Conservation (phyloP, 345 rosid genomes). For the Cardamine chenopodiifolia region DNA sequence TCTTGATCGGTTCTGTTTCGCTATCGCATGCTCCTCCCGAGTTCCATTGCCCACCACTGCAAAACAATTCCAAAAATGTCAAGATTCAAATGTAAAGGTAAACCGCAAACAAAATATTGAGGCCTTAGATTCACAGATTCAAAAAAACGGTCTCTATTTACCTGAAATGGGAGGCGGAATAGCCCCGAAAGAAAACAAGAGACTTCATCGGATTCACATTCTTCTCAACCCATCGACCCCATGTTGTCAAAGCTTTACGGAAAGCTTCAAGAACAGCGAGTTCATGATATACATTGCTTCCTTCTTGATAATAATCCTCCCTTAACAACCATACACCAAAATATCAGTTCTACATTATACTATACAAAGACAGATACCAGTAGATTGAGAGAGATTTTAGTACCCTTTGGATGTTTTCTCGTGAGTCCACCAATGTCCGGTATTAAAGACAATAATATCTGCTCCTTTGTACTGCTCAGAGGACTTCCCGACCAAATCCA, state of each 20-base stretch:
- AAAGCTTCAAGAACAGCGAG: conserved; percentile 93
- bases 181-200: conserved; percentile 87
- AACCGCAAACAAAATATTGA: background rate
- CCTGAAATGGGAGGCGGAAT: conserved; percentile 95
- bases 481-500: conserved; percentile 78
- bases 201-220: conserved; percentile 71
- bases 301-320: conserved; percentile 97
- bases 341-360: conserved; percentile 18
- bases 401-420: conserved; percentile 96
- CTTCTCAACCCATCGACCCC: conserved; percentile 96
- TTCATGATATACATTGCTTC: conserved; percentile 77
- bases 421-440: conserved; percentile 99
- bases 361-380: background rate
- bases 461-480: conserved; percentile 77
- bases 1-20: conserved; percentile 85
- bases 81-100: background rate
- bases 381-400: background rate
- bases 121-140: background rate
- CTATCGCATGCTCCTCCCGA: conserved; percentile 92
- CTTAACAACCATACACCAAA: conserved; percentile 46
- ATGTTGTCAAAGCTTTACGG: conserved; percentile 88
- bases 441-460: conserved; percentile 82
- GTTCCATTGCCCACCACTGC: conserved; percentile 99
- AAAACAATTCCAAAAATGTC: background rate
- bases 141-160: conserved; percentile 23